A percentile compares a stretch with the other conserved stretches of the same genome.
Conservation (phyloP, 805 yeast species). For the Saturnispora hagleri region DNA sequence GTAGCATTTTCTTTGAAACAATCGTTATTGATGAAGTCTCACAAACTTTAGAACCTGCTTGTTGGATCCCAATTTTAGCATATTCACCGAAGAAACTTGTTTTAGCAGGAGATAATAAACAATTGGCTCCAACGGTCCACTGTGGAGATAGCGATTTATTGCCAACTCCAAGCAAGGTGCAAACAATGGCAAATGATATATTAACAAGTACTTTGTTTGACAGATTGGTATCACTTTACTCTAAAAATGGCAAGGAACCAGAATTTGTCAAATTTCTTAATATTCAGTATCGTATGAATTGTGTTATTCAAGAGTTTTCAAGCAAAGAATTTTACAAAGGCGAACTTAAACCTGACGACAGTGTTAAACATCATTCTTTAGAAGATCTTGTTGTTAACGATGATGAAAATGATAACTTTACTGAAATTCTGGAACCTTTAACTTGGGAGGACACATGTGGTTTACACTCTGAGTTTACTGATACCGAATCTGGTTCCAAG, state of each 20-base stretch:
- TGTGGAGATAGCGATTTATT: constrained; percentile 2
- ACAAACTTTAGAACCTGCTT: constrained; percentile 88
- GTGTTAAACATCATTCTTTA: constrained; percentile 45
- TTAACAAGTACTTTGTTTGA: constrained; percentile 74
- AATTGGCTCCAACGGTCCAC: constrained; percentile 85
- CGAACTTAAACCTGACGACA: constrained; percentile 49
- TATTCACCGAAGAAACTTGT: constrained; percentile 56
- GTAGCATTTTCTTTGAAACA: constrained; percentile 48
- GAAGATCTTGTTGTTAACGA: constrained; percentile 35
- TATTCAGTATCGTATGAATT: constrained; percentile 84
- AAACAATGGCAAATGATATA: constrained; percentile 32
- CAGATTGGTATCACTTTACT: constrained; percentile 45
- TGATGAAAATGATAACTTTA: background rate
- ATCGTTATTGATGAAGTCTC: constrained; percentile 92
- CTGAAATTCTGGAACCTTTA: constrained; percentile 31
- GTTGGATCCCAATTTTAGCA: constrained; percentile 85
- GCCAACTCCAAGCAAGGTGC: constrained; percentile 23
- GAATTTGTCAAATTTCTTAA: constrained; percentile 48
- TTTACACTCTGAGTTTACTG: constrained; percentile 54
- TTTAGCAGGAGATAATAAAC: constrained; percentile 90
- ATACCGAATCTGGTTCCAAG: constrained; percentile 37
- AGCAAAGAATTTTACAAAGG: constrained; percentile 57
- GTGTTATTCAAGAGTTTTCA: constrained; percentile 68
- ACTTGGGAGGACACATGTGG: constrained; percentile 94
- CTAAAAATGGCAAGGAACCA: constrained; percentile 29